Evolutionary conservation across 1,139 yeast genomes (phyloP), one percentile per base, ranked within the genome.

Genomic region (Candida anutae): DNA sequence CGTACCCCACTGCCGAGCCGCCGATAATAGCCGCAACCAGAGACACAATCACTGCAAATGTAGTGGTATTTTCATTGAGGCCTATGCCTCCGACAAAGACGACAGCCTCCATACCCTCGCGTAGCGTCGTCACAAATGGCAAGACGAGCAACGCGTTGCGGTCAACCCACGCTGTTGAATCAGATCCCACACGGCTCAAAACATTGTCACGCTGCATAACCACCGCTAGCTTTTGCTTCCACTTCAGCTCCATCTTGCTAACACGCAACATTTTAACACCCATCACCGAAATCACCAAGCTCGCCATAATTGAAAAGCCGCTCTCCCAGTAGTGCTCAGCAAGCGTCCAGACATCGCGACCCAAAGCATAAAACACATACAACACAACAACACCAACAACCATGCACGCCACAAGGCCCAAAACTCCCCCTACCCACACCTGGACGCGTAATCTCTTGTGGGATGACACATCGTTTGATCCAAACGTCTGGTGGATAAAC

Each of bases 191-290:
- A n/a, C 21, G 29, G 13, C 28, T 32, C 24, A 36, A 25, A 3
- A 34, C 28, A 15, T 37, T 30, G 3, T 32, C 32, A 11, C 27
- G 29, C 10, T 23, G 22, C 9, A 41, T 27, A 3, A 38, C 17
- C 5, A 23, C 20, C 13, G 45, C 31, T 23, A 83, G 67, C 53
- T 82, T 83, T 32, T 71, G 57, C 45, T 81, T 74, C 96, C 96
- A 87, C 55, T 85, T 85, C 36, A 74, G 75, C 56, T 83, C 84
- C 85, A 85, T 74, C 48, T 81, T 78, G 32, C 51, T 60, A 15
- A 64, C 66, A 21, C 70, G 45, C 19, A 64, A 47, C 10, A 64
- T 59, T 31, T 63, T 62, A 13, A 62, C 40, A 1, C 70, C 71
- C 71, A 64, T 64, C 5, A 58, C 50, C 1, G 70, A 61, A 13